phyloP scores from a whole-genome alignment of 2,329 filamentous ascomycete genomes.

The Capronia epimyces region DNA sequence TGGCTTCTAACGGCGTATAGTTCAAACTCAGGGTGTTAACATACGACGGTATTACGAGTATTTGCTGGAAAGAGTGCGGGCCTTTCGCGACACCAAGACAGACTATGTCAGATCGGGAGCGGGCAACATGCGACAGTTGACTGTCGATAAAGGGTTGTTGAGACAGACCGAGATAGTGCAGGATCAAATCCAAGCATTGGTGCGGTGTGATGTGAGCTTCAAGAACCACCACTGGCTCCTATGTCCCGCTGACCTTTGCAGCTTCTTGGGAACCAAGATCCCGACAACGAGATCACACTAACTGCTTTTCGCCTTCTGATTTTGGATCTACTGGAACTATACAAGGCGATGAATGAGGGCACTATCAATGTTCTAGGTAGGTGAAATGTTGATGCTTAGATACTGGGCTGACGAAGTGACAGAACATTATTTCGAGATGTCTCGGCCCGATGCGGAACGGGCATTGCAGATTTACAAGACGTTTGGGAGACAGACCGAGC shows the following conservation, averaged over 20 bases:
- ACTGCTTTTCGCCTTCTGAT: slow-evolving; percentile 89
- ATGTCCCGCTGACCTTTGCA: slow-evolving; percentile 36
- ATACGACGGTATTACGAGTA: slow-evolving; percentile 90
- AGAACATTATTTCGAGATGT: slow-evolving; percentile 99
- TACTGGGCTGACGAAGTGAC: slow-evolving; percentile 19
- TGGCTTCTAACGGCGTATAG: slow-evolving; percentile 44
- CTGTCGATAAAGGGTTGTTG: slow-evolving; percentile 84
- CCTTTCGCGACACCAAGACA: slow-evolving; percentile 75
- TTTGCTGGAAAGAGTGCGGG: slow-evolving; percentile 71
- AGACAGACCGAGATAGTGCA: slow-evolving; percentile 90
- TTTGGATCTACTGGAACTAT: slow-evolving; percentile 80
- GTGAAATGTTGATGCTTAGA: slow-evolving; percentile 30
- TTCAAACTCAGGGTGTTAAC: slow-evolving; percentile 89
- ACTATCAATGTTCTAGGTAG: slow-evolving; percentile 93
- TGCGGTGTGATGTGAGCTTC: slow-evolving; percentile 75
- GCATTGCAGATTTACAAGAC: slow-evolving; percentile 87
- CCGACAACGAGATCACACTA: slow-evolving; percentile 93
- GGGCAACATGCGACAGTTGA: slow-evolving; percentile 74
- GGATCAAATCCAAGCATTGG: slow-evolving; percentile 73
- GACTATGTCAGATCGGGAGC: slow-evolving; percentile 86
- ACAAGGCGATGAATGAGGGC: slow-evolving; percentile 92
- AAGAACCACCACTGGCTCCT: slow-evolving; percentile 33
- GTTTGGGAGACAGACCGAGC: slow-evolving; percentile 87
- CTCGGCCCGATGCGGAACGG: slow-evolving; percentile 83
- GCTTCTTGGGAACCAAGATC: slow-evolving; percentile 73